These are phyloP conservation scores for Trichaptum fuscoviolaceum DNA, from an alignment of 768 basidiomycete genomes.

Conservation along the genomic window DNA sequence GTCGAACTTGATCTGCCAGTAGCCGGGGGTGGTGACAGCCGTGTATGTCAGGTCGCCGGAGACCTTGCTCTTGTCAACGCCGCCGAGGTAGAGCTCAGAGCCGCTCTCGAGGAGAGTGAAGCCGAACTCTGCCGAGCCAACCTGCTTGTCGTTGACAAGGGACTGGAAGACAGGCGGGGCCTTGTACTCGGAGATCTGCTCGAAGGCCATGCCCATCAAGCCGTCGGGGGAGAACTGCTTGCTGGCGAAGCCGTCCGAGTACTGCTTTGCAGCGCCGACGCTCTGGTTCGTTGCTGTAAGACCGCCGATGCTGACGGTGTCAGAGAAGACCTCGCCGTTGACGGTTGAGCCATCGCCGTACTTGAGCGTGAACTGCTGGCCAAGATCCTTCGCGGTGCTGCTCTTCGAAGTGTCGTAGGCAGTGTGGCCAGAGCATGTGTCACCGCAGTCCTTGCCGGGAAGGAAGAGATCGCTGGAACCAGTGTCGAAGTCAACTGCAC, in stretches of 20 bases:
- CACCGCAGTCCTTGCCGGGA: conserved; percentile 3
- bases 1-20: conserved; percentile 28
- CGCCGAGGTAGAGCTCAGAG: conserved; percentile 24
- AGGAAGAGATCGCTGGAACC: conserved; percentile 7
- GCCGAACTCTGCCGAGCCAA: conserved; percentile 36
- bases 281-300: conserved; percentile 20
- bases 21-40: conserved; percentile 28
- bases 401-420: conserved; percentile 30
- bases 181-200: conserved; percentile 30
- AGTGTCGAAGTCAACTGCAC: conserved; percentile 12
- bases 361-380: conserved; percentile 25
- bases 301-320: conserved; percentile 35
- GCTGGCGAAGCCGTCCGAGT: conserved; percentile 16
- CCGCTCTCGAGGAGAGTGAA: conserved; percentile 33
- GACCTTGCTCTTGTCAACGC: conserved; percentile 18
- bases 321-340: conserved; percentile 34
- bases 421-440: conserved; percentile 28
- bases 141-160: conserved; percentile 31
- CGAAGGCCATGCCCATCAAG: conserved; percentile 40
- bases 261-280: conserved; percentile 23
- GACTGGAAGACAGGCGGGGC: conserved; percentile 40
- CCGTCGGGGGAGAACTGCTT: conserved; percentile 22
- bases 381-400: conserved; percentile 23
- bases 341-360: conserved; percentile 43
- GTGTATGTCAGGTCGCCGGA: conserved; percentile 18